Percentiles rank a stretch among this genome's conserved stretches.
phyloP scores from a whole-genome alignment of 2,329 filamentous ascomycete genomes.

The Pezicula rhizophila region DNA sequence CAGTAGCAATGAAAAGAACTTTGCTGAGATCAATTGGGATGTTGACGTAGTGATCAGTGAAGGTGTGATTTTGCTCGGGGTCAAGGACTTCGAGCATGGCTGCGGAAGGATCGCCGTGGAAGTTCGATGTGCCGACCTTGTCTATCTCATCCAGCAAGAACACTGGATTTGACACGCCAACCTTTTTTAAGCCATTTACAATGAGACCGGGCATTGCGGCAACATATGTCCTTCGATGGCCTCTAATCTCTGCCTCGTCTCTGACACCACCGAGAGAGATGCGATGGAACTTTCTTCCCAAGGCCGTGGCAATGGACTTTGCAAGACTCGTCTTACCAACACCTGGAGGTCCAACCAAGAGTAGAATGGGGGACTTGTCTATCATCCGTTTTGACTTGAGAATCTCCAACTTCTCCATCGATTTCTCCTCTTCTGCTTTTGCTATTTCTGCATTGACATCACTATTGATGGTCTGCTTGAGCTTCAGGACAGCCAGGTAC shows the following conservation, averaged over 20 bases:
- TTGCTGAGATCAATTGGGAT: conserved; percentile 95
- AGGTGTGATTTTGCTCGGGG: conserved; percentile 92
- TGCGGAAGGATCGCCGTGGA: conserved; percentile 91
- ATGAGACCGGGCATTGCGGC: conserved; percentile 98
- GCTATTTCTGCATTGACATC: conserved; percentile 75
- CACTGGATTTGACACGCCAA: conserved; percentile 90
- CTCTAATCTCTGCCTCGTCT: conserved; percentile 94
- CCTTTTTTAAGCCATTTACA: conserved; percentile 90
- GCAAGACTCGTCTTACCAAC: conserved; percentile 95
- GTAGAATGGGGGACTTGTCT: conserved; percentile 92
- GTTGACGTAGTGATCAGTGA: conserved; percentile 93
- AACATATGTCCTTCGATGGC: conserved; percentile 91
- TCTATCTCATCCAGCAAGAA: conserved; percentile 97
- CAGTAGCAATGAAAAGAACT: conserved; percentile 94
- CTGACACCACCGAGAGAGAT: conserved; percentile 94
- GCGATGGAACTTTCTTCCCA: conserved; percentile 92
- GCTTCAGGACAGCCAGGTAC: conserved; percentile 89
- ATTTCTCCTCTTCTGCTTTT: conserved; percentile 52
- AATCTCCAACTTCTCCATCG: conserved; percentile 58
- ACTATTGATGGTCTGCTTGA: conserved; percentile 87
- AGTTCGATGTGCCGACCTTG: conserved; percentile 81
- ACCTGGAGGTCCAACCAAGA: conserved; percentile 88
- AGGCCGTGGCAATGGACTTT: conserved; percentile 82
- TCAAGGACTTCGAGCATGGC: conserved; percentile 98
- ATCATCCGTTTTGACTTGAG: conserved; percentile 78